phyloP scores from a whole-genome alignment of 2,329 filamentous ascomycete species.

The Neofusicoccum parvum region DNA sequence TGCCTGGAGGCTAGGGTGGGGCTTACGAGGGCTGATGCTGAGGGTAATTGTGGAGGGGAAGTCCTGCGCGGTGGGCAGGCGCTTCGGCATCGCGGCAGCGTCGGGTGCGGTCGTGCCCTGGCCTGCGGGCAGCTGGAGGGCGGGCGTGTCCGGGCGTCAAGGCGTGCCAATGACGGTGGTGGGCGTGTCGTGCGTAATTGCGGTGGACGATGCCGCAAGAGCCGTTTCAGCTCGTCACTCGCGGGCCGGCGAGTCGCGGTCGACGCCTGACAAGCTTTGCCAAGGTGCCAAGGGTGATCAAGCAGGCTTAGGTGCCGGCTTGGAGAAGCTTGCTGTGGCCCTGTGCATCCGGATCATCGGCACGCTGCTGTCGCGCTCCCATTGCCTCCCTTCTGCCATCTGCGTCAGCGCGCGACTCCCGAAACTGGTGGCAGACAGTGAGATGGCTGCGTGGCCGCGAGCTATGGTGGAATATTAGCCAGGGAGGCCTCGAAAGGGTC shows the following conservation, averaged over 20 bases:
- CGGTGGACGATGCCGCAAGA: slow-evolving; percentile 3
- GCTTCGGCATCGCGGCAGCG: slow-evolving; percentile 41
- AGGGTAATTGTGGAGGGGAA: slow-evolving; percentile 45
- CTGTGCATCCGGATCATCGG: slow-evolving; percentile 1
- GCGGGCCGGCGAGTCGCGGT: background rate
- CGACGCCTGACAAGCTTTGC: slow-evolving; percentile 2
- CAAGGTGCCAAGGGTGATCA: slow-evolving; percentile 5
- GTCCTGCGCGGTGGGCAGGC: slow-evolving; percentile 46
- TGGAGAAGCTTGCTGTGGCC: slow-evolving; percentile 8
- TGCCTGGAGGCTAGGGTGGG: slow-evolving; percentile 5
- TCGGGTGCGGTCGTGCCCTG: background rate
- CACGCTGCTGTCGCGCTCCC: background rate
- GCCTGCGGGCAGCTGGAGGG: too few relatives aligned
- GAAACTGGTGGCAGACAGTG: background rate
- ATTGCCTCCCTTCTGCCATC: background rate
- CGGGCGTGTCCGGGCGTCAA: background rate
- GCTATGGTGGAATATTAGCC: background rate
- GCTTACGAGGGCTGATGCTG: slow-evolving; percentile 50
- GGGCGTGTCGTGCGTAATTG: slow-evolving; percentile 10
- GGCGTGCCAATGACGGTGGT: background rate
- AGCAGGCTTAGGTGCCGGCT: slow-evolving; percentile 1
- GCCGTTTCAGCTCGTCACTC: background rate
- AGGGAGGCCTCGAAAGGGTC: background rate
- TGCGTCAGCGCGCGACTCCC: background rate
- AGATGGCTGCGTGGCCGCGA: background rate